These are phyloP conservation scores for Ogataea salicorniae DNA, from an alignment of 805 yeast species.

Conservation along the genomic window DNA sequence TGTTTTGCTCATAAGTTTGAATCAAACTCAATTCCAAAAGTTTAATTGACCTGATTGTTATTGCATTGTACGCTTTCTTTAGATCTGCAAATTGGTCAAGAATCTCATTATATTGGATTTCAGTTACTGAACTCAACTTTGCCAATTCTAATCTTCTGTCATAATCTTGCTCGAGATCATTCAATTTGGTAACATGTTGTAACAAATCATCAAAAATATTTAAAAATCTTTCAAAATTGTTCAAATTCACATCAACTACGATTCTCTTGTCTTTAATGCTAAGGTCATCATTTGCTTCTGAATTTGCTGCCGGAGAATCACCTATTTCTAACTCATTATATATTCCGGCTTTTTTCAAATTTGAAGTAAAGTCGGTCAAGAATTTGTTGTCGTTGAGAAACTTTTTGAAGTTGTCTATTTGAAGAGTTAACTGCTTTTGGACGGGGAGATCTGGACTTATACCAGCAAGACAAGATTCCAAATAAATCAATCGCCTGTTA, in stretches of 20 bases:
- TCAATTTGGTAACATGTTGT: constrained; percentile 2
- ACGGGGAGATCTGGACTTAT: constrained; percentile 1
- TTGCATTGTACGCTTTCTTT: constrained; percentile 7
- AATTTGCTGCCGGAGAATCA: neutral
- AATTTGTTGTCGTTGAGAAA: constrained; percentile 5
- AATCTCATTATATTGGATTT: neutral
- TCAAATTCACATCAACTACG: constrained; percentile 10
- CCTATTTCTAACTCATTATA: constrained; percentile 4
- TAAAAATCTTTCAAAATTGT: constrained; percentile 4
- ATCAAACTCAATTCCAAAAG: constrained; percentile 16
- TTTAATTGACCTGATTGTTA: constrained; percentile 14
- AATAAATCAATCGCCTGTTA: constrained; percentile 8
- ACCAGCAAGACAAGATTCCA: constrained; percentile 13
- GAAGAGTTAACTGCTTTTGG: constrained; percentile 4
- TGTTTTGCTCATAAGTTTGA: constrained; percentile 15
- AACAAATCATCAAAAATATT: constrained; percentile 10
- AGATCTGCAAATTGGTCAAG: constrained; percentile 8
- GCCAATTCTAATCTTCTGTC: constrained; percentile 3
- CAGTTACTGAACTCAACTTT: constrained; percentile 4
- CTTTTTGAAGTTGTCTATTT: constrained; percentile 1
- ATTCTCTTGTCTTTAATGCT: constrained; percentile 8
- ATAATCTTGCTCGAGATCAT: constrained; percentile 9
- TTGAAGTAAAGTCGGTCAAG: constrained; percentile 3
- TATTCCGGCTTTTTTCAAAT: constrained; percentile 5
- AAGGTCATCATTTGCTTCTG: neutral